phyloP scores from a whole-genome alignment of 1,139 yeast species.

The Suhomyces yuchorum region DNA sequence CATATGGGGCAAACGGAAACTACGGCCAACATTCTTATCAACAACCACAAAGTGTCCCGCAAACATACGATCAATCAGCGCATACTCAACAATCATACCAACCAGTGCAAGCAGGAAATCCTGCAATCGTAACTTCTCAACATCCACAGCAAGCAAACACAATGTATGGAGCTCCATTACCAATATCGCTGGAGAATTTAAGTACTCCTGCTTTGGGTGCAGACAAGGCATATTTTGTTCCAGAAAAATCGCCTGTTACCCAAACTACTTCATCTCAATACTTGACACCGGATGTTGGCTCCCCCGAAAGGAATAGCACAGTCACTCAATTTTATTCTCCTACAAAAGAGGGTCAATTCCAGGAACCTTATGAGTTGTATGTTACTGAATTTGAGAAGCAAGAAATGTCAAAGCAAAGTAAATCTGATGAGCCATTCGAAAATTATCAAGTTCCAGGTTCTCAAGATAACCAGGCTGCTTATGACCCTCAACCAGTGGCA shows the following conservation, averaged over 20 bases:
- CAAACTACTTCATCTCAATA: conserved; percentile 5
- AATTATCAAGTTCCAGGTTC: conserved; percentile 24
- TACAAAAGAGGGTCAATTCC: conserved; percentile 15
- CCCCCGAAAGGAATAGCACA: conserved; percentile 6
- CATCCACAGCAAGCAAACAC: neutral
- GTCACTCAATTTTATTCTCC: conserved; percentile 8
- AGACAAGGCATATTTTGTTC: neutral
- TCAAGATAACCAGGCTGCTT: neutral
- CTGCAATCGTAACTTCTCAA: neutral
- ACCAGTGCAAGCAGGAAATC: neutral
- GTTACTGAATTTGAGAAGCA: conserved; percentile 21
- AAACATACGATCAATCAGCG: conserved; percentile 2
- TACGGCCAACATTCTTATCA: conserved; percentile 1
- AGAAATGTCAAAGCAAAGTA: conserved; percentile 9
- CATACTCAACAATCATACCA: neutral
- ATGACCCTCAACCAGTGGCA: neutral
- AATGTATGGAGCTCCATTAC: conserved; percentile 5
- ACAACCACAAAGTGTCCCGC: neutral
- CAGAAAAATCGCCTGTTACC: conserved; percentile 5
- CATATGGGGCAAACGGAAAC: neutral
- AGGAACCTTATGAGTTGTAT: conserved; percentile 28
- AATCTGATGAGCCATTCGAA: conserved; percentile 33
- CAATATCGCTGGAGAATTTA: conserved; percentile 1
- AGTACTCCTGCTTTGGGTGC: neutral
- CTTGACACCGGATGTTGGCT: conserved; percentile 6